phyloP scores from a whole-genome alignment of 371 early-diverging fungal species.

The Neoconidiobolus thromboides region DNA sequence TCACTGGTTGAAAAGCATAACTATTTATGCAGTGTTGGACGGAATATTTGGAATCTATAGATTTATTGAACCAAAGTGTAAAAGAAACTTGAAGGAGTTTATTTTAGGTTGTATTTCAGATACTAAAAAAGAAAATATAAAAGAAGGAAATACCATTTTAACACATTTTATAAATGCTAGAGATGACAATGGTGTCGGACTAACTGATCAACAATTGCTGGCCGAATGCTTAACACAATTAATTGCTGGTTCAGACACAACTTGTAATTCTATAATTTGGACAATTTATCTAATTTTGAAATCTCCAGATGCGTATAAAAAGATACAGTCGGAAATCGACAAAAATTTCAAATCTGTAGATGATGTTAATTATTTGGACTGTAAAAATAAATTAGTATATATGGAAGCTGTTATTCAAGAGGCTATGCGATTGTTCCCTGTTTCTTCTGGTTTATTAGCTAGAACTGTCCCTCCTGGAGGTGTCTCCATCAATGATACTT shows the following conservation, averaged over 20 bases:
- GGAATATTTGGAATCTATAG: too few relatives aligned
- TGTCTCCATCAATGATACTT: not conserved
- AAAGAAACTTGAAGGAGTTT: not conserved
- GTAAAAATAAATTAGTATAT: not conserved
- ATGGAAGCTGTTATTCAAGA: not conserved
- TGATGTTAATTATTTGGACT: not conserved
- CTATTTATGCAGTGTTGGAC: too few relatives aligned
- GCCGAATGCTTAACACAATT: not conserved
- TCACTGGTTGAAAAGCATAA: too few relatives aligned
- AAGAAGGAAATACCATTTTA: too few relatives aligned
- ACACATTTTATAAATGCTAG: too few relatives aligned
- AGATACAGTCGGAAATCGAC: not conserved
- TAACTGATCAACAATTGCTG: too few relatives aligned
- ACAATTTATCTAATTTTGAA: not conserved
- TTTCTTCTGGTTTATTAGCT: not conserved
- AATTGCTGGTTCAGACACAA: not conserved
- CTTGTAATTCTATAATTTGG: not conserved
- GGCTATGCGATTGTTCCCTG: not conserved
- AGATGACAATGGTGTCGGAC: too few relatives aligned
- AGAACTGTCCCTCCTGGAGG: not conserved
- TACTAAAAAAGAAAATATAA: too few relatives aligned
- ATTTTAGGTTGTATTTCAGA: not conserved
- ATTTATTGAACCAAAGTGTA: too few relatives aligned
- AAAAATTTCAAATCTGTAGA: not conserved
- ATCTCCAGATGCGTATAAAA: not conserved